These are phyloP conservation scores for Aspergillus spinulosporus DNA, from an alignment of 2,329 filamentous ascomycete genomes.

Conservation along the genomic window DNA sequence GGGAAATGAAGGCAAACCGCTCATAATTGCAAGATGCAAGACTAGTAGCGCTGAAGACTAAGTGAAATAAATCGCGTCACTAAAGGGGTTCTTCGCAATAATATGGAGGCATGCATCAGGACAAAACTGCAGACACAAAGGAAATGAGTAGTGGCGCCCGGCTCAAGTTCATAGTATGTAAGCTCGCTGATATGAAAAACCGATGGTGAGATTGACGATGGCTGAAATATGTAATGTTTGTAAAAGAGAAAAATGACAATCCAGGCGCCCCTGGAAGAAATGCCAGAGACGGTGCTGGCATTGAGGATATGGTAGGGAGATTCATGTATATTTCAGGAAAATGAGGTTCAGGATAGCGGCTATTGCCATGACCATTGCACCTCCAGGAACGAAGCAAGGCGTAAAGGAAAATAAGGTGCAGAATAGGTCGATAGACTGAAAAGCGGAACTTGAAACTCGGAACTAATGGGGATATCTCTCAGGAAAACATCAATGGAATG, in stretches of 20 bases:
- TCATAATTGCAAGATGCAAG: slow-evolving; percentile 30
- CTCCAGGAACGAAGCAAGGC: slow-evolving; percentile 4
- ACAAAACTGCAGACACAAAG: slow-evolving; percentile 16
- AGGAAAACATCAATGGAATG: slow-evolving; percentile 61
- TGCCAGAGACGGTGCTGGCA: slow-evolving; percentile 16
- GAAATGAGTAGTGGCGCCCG: slow-evolving; percentile 13
- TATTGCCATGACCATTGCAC: slow-evolving; percentile 16
- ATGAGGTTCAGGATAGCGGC: slow-evolving; percentile 16
- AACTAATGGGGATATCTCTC: slow-evolving; percentile 18
- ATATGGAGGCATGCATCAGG: slow-evolving; percentile 11
- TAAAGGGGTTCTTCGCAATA: slow-evolving; percentile 16
- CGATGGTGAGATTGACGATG: slow-evolving; percentile 15
- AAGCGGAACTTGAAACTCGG: neutral
- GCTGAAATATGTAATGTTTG: neutral
- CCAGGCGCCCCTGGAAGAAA: slow-evolving; percentile 18
- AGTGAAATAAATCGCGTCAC: slow-evolving; percentile 21
- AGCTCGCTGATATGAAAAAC: slow-evolving; percentile 18
- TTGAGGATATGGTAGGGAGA: slow-evolving; percentile 13
- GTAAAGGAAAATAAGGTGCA: slow-evolving; percentile 3
- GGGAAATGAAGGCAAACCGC: slow-evolving; percentile 19
- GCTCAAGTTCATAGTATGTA: slow-evolving; percentile 25
- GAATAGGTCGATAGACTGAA: neutral
- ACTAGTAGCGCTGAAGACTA: slow-evolving; percentile 22
- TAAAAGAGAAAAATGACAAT: slow-evolving; percentile 20
- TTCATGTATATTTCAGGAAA: slow-evolving; percentile 16